These are phyloP conservation scores for Melocanna baccifera DNA, from an alignment of 176 grass and related monocot species.

Conservation along the genomic window DNA sequence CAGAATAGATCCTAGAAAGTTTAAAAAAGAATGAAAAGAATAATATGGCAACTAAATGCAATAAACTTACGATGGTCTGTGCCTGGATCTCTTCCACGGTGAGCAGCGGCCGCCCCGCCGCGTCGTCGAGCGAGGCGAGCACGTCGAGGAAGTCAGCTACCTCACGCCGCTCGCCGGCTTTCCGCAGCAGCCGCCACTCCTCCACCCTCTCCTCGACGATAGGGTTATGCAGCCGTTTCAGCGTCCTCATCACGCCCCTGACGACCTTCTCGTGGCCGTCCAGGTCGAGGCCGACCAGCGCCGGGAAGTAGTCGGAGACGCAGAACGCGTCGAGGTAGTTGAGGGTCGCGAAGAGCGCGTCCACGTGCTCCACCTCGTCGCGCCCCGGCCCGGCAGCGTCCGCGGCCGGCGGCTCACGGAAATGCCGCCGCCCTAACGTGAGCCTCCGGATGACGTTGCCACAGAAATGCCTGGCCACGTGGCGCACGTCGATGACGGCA, in stretches of 20 bases:
- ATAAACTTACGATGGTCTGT: conserved; percentile 28
- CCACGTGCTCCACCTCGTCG: conserved; percentile 45
- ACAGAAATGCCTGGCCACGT: conserved; percentile 30
- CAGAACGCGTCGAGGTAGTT: conserved; percentile 40
- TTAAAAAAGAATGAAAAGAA: too few relatives aligned
- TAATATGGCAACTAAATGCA: not conserved
- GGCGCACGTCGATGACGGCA: conserved; percentile 31
- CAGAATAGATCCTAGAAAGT: too few relatives aligned
- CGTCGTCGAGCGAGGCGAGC: conserved; percentile 23
- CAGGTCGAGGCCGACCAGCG: conserved; percentile 37
- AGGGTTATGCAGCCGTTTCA: conserved; percentile 37
- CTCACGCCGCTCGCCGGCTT: conserved; percentile 1
- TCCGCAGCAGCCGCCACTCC: conserved; percentile 34
- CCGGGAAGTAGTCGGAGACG: conserved; percentile 52
- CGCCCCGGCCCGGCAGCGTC: not conserved
- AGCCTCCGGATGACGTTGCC: conserved; percentile 48
- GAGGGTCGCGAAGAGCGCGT: conserved; percentile 29
- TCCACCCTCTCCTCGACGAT: conserved; percentile 22
- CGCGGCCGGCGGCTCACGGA: not conserved
- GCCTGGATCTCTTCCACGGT: conserved; percentile 43
- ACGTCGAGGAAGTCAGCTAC: conserved; percentile 44
- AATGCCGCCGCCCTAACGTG: conserved; percentile 33
- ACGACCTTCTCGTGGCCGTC: conserved; percentile 47
- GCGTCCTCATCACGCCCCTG: conserved; percentile 3
- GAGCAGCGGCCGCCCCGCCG: conserved; percentile 5